Evolutionary conservation across 2,329 filamentous ascomycete species (phyloP).

Genomic region (Colletotrichum lupini): DNA sequence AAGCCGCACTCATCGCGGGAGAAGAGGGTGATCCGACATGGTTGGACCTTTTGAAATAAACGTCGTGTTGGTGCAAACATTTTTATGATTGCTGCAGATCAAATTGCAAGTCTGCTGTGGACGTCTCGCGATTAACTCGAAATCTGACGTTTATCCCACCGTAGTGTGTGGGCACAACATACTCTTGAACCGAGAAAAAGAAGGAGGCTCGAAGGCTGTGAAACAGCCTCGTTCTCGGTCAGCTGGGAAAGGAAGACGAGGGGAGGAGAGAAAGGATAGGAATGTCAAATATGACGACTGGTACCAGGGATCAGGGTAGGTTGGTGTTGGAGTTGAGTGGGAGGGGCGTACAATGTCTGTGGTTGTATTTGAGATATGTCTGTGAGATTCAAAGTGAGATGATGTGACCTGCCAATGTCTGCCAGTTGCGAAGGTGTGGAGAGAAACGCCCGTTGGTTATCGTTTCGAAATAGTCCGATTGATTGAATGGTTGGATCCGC

Average conservation of each 20-base stretch:
- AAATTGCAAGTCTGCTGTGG: neutral
- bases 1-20: conserved; percentile 78
- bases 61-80: conserved; percentile 63
- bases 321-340: too few relatives aligned
- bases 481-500: neutral
- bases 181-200: neutral
- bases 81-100: conserved; percentile 8
- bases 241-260: neutral
- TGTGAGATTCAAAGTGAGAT: conserved; percentile 18
- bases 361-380: neutral
- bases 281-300: neutral
- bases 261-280: neutral
- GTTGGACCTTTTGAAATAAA: conserved; percentile 53
- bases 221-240: conserved; percentile 33
- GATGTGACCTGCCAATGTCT: conserved; percentile 5
- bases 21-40: conserved; percentile 79
- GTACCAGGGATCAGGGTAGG: neutral
- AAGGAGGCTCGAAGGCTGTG: conserved; percentile 8
- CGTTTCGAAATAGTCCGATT: conserved; percentile 20
- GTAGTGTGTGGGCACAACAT: neutral
- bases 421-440: neutral
- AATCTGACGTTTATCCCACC: neutral
- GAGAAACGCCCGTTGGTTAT: neutral
- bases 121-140: conserved; percentile 1
- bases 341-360: neutral